Evolutionary conservation across 192 early-diverging fungal species (phyloP).

Genomic region (Dimargaris xerosporica): DNA sequence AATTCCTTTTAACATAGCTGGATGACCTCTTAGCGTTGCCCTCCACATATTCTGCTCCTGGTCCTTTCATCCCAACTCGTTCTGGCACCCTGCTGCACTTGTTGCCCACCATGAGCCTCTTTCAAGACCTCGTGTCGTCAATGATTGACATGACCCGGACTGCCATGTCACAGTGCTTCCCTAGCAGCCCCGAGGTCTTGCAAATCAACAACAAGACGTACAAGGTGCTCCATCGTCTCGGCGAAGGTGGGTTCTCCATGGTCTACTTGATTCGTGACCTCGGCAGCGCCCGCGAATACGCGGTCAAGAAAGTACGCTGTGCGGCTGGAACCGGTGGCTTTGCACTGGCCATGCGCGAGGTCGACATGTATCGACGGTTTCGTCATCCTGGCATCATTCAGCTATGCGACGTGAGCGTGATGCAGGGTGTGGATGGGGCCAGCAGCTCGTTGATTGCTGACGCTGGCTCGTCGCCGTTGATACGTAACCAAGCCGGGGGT

Average conservation of each 20-base stretch:
- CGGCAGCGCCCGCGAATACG: conserved; percentile 29
- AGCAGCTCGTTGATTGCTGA: conserved; percentile 8
- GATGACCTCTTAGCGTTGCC: no score
- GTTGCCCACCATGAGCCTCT: conserved; percentile 7
- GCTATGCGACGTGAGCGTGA: conserved; percentile 34
- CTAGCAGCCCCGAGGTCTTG: conserved; percentile 11
- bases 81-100: no score
- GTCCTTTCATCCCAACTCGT: no score
- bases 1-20: no score
- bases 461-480: background rate
- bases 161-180: conserved; percentile 8
- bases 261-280: conserved; percentile 46
- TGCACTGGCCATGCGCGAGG: conserved; percentile 46
- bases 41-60: no score
- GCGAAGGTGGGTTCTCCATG: conserved; percentile 61
- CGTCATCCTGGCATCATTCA: conserved; percentile 44
- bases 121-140: conserved; percentile 7
- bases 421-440: conserved; percentile 26
- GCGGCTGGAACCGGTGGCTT: conserved; percentile 38
- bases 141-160: conserved; percentile 6
- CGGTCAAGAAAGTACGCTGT: conserved; percentile 55
- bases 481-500: background rate
- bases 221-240: conserved; percentile 39
- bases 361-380: conserved; percentile 49
- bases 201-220: conserved; percentile 38